phyloP scores from a whole-genome alignment of 1,284 basidiomycete species.

The Moesziomyces parantarcticus region DNA sequence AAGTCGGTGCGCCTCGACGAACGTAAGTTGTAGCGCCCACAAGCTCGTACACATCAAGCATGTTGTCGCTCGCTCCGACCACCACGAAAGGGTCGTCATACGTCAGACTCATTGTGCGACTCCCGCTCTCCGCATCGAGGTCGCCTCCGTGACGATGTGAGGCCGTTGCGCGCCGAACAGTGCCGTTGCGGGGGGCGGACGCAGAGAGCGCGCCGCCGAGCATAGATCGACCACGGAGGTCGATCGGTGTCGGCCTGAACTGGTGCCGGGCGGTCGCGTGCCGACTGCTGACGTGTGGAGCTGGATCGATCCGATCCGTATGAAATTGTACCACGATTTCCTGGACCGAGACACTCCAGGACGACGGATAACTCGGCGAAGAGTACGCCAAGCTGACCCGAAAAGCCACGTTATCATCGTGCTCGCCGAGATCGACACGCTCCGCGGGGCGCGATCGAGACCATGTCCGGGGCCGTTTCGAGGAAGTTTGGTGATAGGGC shows the following conservation, averaged over 20 bases:
- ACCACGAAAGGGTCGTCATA: conserved; percentile 63
- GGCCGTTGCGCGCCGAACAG: not conserved
- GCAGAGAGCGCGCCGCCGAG: conserved; percentile 4
- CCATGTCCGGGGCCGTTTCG: conserved; percentile 13
- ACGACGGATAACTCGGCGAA: conserved; percentile 57
- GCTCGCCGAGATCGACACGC: not conserved
- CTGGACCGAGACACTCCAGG: conserved; percentile 64
- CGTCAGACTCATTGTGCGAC: conserved; percentile 44
- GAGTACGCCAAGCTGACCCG: conserved; percentile 60
- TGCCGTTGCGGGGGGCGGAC: no score
- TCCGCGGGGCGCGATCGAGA: not conserved
- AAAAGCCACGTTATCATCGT: conserved; percentile 28
- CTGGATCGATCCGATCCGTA: not conserved
- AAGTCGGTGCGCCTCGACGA: conserved; percentile 3
- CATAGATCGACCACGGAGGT: conserved; percentile 30
- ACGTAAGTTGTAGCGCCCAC: conserved; percentile 28
- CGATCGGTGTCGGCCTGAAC: conserved; percentile 27
- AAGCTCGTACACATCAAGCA: conserved; percentile 62
- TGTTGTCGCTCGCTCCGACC: conserved; percentile 58
- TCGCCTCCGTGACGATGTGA: no score
- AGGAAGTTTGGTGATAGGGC: conserved; percentile 36
- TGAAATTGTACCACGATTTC: conserved; percentile 51
- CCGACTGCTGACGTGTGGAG: conserved; percentile 38
- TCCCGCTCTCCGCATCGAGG: conserved; percentile 1
- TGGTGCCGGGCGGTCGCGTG: conserved; percentile 32